phyloP scores from a whole-genome alignment of 305 asterid genomes.

The Fraxinus albicans region DNA sequence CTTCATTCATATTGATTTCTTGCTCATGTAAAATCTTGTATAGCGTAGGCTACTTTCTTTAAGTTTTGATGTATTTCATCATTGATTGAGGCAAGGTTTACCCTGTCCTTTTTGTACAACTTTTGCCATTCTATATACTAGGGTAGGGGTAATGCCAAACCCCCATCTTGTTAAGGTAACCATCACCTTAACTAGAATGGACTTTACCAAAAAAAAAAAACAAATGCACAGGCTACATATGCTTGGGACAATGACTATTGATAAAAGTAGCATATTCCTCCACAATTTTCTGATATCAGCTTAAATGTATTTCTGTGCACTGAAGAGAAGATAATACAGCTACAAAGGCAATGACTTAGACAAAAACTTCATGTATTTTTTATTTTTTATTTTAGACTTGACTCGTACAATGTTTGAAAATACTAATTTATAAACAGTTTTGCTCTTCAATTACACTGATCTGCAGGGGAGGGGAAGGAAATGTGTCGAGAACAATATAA shows the following conservation, averaged over 20 bases:
- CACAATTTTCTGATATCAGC: not conserved
- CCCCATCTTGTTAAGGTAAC: too few species aligned
- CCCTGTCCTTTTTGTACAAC: too few species aligned
- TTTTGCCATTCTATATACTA: too few species aligned
- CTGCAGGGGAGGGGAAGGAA: constrained; percentile 16
- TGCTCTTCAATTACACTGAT: constrained; percentile 30
- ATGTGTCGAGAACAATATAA: constrained; percentile 27
- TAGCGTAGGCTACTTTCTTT: not conserved
- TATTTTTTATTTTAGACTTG: constrained; percentile 25
- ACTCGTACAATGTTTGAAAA: constrained; percentile 23
- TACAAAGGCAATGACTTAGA: not conserved
- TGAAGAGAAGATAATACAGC: not conserved
- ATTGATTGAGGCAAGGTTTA: too few species aligned
- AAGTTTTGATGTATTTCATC: not conserved
- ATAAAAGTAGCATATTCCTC: not conserved
- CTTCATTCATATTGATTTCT: not conserved
- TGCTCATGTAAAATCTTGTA: not conserved
- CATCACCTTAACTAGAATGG: too few species aligned
- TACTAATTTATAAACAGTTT: constrained; percentile 42
- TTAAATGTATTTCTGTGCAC: not conserved
- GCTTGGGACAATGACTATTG: not conserved
- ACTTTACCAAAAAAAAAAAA: too few species aligned
- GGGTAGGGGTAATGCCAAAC: too few species aligned
- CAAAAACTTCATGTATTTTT: not conserved
- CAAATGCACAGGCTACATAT: not conserved